Evolutionary conservation across 2,329 filamentous ascomycete genomes (phyloP), one percentile per base, ranked within the genome.

Genomic region (Hypomyces rosellus): DNA sequence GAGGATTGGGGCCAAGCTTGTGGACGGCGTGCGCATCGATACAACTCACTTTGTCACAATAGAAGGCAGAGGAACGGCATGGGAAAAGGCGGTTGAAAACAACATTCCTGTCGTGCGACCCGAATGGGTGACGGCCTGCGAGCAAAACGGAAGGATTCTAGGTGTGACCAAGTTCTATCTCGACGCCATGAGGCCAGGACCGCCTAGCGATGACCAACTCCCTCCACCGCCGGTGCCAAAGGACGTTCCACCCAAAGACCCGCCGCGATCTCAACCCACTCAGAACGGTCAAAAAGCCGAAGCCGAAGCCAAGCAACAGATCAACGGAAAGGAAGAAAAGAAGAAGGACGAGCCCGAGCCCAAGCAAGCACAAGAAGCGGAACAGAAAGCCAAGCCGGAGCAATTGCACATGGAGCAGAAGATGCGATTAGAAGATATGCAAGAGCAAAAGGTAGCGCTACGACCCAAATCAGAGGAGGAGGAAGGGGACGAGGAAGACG

Each of bases 11-110:
- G 93, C 89, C 54, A 96, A 93, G 75, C 76, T 97, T 56, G 87
- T 89, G 51, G 92, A 96, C 60, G 81, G 81, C 12, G 90, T 97
- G 46, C 82, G 92, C 61, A 97, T 99, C 64, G 93, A 99, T 67
- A 99, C 93, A 1, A 99, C 93, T 14, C 93, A 99, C 70, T 99
- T 99, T 66, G 89, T 99, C 53, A 97, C 92, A 56, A 95, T 89
- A 9, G 93, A 99, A 67, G 91, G 91, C 30, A 77, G 91, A 50
- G 93, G 93, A 33, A 78, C 88, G 46, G 80, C 86, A 12, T 99
- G 93, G 93, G 93, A 99, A 72, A 95, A 93, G 74, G 93, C 93
- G 1, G 85, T 92, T 30, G 92, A 97, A 74, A 95, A 91, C 81
- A 99, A 97, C 68, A 95, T 99, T 49, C 93, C 93, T 7, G 89